phyloP scores from a whole-genome alignment of 2,329 filamentous ascomycete genomes.

The Triangularia setosa region DNA sequence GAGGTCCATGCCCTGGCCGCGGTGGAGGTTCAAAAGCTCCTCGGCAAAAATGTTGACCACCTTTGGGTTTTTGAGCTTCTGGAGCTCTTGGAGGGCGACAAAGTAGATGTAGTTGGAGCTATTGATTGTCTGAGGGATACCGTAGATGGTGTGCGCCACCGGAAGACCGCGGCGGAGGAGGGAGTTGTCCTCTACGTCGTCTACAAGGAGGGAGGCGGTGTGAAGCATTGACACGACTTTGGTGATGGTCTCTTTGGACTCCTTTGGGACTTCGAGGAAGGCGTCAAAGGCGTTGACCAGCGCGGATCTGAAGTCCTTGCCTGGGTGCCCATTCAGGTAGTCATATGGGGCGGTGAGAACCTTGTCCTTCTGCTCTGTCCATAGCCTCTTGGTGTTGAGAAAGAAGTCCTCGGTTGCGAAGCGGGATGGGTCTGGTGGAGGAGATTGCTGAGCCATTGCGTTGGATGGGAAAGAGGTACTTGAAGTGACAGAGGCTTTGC shows the following conservation, averaged over 20 bases:
- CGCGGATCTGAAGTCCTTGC: constrained; percentile 79
- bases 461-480: constrained; percentile 29
- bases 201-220: constrained; percentile 76
- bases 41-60: constrained; percentile 72
- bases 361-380: constrained; percentile 72
- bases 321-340: constrained; percentile 73
- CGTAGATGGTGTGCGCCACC: constrained; percentile 80
- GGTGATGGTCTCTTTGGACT: constrained; percentile 70
- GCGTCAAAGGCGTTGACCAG: constrained; percentile 77
- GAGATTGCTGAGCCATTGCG: constrained; percentile 35
- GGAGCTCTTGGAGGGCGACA: constrained; percentile 68
- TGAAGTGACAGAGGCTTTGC: constrained; percentile 30
- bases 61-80: constrained; percentile 65
- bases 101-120: constrained; percentile 90
- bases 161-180: constrained; percentile 73
- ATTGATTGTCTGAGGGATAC: constrained; percentile 84
- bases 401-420: constrained; percentile 55
- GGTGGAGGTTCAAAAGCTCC: constrained; percentile 78
- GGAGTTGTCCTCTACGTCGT: constrained; percentile 80
- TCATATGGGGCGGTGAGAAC: constrained; percentile 75
- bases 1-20: constrained; percentile 86
- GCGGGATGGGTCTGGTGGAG: constrained; percentile 46
- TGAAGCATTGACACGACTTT: constrained; percentile 81
- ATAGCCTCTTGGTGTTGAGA: constrained; percentile 50
- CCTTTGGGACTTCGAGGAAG: constrained; percentile 70